phyloP scores from a whole-genome alignment of 768 basidiomycete genomes.

The Pisolithus orientalis region DNA sequence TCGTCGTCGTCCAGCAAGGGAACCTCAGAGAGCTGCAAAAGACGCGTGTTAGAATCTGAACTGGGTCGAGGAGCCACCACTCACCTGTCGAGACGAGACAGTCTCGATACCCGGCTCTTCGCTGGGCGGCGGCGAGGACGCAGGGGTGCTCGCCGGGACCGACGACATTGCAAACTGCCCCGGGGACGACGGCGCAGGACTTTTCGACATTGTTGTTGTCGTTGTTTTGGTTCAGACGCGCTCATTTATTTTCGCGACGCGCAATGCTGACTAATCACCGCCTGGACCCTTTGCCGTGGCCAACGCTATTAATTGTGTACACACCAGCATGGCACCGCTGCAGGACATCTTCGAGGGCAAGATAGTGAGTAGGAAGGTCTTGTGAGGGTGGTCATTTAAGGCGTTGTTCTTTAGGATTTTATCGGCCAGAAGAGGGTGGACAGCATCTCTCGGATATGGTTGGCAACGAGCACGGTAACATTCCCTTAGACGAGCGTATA shows the following conservation, averaged over 20 bases:
- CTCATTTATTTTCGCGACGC: background rate
- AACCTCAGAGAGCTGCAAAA: background rate
- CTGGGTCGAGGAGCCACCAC: background rate
- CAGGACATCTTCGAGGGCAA: conserved; percentile 25
- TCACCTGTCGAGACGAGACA: background rate
- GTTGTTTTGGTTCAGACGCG: background rate
- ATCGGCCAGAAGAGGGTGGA: conserved; percentile 25
- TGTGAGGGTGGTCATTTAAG: background rate
- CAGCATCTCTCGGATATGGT: conserved; percentile 14
- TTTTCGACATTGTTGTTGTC: conserved; percentile 16
- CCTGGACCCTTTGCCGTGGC: background rate
- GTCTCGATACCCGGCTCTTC: conserved; percentile 1
- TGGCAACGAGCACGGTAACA: conserved; percentile 19
- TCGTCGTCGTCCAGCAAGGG: background rate
- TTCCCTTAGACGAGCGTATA: no score
- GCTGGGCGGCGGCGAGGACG: conserved; percentile 22
- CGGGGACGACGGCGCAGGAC: conserved; percentile 10
- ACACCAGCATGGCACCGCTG: conserved; percentile 17
- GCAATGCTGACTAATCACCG: background rate
- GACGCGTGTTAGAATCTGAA: background rate
- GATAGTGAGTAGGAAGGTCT: conserved; percentile 16
- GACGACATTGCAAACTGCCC: conserved; percentile 13
- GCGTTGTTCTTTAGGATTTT: conserved; percentile 18
- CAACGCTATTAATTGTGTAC: background rate
- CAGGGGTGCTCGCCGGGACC: conserved; percentile 16